Percentiles rank a stretch among this genome's conserved stretches.
phyloP scores from a whole-genome alignment of 257 asterid genomes.

The Avicennia marina region DNA sequence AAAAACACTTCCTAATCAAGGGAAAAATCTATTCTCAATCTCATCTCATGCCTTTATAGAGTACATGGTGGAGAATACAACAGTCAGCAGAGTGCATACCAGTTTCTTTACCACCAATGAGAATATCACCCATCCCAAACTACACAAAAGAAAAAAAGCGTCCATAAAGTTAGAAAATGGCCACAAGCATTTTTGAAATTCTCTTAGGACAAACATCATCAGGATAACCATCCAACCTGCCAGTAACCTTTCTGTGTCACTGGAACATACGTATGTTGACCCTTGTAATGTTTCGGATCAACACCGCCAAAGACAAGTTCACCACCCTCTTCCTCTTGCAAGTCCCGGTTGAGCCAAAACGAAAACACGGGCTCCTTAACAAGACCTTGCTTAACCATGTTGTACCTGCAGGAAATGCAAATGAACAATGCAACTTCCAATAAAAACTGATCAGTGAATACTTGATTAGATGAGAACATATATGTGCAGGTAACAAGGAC shows the following conservation, averaged over 20 bases:
- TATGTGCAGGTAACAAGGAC: no score
- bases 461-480: no score
- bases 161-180: no score
- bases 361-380: constrained; percentile 8
- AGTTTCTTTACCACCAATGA: neutral
- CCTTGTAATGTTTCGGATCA: constrained; percentile 11
- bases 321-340: constrained; percentile 2
- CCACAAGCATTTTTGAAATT: no score
- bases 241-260: constrained; percentile 6
- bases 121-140: constrained; percentile 11
- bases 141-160: neutral
- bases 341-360: constrained; percentile 7
- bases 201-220: no score
- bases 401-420: neutral
- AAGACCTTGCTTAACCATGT: constrained; percentile 13
- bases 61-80: no score
- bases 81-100: neutral
- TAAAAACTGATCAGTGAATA: no score
- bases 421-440: neutral
- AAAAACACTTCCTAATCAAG: no score
- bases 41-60: no score
- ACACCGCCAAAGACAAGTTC: constrained; percentile 14
- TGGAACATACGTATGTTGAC: constrained; percentile 6
- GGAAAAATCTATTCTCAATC: no score
- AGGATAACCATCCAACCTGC: no score